A percentile compares a stretch with the other conserved stretches of the same genome.
These are phyloP conservation scores for Escallonia herrerae DNA, from an alignment of 129 eudicot species.

Conservation along the genomic window DNA sequence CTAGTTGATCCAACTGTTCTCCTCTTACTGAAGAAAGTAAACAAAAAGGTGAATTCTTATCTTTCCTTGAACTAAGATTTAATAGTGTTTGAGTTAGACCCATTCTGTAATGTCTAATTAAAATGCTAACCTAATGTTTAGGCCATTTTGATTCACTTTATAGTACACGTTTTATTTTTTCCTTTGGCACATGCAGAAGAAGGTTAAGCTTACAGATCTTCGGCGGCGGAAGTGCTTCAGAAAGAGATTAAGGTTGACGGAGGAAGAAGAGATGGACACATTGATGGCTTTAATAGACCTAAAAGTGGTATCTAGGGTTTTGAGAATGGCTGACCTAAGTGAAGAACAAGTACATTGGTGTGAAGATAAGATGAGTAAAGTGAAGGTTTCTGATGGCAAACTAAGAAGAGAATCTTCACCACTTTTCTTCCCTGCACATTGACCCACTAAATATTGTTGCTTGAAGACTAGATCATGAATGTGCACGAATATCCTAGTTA, in stretches of 20 bases:
- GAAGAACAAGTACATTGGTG: conserved; percentile 92
- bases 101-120: no score
- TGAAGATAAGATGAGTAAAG: conserved; percentile 82
- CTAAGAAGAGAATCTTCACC: conserved; percentile 93
- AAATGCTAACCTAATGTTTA: no score
- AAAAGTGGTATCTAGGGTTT: conserved; percentile 86
- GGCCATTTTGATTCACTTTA: no score
- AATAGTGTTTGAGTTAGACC: no score
- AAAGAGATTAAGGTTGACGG: conserved; percentile 39
- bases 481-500: conserved; percentile 21
- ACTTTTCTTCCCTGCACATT: conserved; percentile 93
- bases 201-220: conserved; percentile 57
- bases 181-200: conserved; percentile 46
- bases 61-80: no score
- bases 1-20: conserved; percentile 66
- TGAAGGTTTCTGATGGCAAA: conserved; percentile 61
- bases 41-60: conserved; percentile 46
- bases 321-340: conserved; percentile 68
- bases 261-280: conserved; percentile 59
- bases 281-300: conserved; percentile 82
- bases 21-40: conserved; percentile 59
- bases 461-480: conserved; percentile 72
- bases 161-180: not conserved
- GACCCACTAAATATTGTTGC: conserved; percentile 23
- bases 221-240: conserved; percentile 43